Percentiles rank a stretch among this genome's conserved stretches.
phyloP scores from a whole-genome alignment of 345 rosid genomes.

The Streptanthus diversifolius region DNA sequence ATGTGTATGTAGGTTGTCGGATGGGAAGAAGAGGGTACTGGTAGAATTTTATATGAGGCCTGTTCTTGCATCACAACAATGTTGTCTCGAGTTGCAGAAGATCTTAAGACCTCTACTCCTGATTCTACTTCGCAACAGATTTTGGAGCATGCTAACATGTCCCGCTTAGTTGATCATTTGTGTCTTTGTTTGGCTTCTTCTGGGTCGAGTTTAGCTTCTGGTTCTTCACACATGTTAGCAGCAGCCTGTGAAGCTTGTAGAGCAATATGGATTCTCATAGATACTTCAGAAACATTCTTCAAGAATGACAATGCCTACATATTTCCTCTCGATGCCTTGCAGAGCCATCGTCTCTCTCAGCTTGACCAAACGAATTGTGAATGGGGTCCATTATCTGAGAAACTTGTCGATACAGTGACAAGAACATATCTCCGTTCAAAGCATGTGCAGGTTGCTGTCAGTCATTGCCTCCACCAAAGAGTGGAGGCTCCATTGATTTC shows the following conservation, averaged over 20 bases:
- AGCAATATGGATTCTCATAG: constrained; percentile 73
- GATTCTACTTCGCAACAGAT: constrained; percentile 54
- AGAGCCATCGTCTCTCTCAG: constrained; percentile 46
- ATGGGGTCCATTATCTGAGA: constrained; percentile 55
- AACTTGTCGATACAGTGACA: constrained; percentile 62
- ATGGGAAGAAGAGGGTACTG: constrained; percentile 61
- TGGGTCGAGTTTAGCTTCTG: constrained; percentile 75
- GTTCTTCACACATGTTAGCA: constrained; percentile 69
- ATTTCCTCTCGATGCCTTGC: constrained; percentile 69
- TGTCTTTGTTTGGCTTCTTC: constrained; percentile 77
- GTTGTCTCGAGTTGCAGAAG: constrained; percentile 56
- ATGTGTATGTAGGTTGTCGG: constrained; percentile 52
- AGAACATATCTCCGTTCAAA: constrained; percentile 76
- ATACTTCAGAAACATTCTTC: constrained; percentile 57
- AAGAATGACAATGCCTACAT: constrained; percentile 42
- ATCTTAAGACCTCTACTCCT: constrained; percentile 50
- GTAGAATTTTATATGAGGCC: constrained; percentile 64
- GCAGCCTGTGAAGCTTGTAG: constrained; percentile 81
- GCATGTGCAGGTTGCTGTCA: constrained; percentile 70
- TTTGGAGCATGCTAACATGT: constrained; percentile 74
- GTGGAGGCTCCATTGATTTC: constrained; percentile 59
- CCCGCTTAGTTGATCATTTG: constrained; percentile 69
- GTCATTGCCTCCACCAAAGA: constrained; percentile 78
- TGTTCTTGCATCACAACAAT: constrained; percentile 60
- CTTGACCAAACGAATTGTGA: constrained; percentile 61